Evolutionary conservation across 2,329 filamentous ascomycete genomes (phyloP).

Genomic region (Phaeomoniella chlamydospora): DNA sequence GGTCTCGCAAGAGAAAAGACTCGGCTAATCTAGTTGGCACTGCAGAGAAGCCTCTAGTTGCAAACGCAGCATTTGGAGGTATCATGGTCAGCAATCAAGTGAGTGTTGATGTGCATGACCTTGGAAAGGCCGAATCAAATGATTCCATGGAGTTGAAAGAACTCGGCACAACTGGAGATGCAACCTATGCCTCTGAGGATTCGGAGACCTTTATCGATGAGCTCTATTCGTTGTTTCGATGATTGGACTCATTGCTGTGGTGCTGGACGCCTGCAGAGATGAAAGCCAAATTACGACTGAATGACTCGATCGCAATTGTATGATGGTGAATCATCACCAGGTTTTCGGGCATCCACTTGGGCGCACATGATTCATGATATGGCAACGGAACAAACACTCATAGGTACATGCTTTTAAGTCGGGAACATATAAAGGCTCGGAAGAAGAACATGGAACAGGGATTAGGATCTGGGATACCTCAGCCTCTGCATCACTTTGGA

Average conservation of each 20-base stretch:
- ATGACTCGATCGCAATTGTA: background rate
- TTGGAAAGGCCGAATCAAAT: conserved; percentile 10
- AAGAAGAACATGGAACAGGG: no score
- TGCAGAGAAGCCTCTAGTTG: conserved; percentile 3
- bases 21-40: conserved; percentile 4
- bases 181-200: conserved; percentile 14
- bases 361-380: no score
- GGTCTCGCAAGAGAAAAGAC: conserved; percentile 5
- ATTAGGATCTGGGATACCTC: no score
- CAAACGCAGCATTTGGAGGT: conserved; percentile 28
- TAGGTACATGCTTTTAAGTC: no score
- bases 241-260: no score
- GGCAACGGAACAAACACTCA: no score
- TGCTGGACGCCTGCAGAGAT: no score
- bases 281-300: background rate
- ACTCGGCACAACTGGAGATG: conserved; percentile 9
- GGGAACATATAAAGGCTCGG: no score
- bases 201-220: conserved; percentile 32
- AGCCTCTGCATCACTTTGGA: no score
- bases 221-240: conserved; percentile 18
- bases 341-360: no score
- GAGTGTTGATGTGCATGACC: conserved; percentile 32
- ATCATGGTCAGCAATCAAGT: conserved; percentile 51
- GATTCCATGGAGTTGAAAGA: conserved; percentile 13
- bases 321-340: no score